Base-by-base conservation (phyloP, 495 filamentous ascomycete species). In the Podospora pseudopauciseta region DNA sequence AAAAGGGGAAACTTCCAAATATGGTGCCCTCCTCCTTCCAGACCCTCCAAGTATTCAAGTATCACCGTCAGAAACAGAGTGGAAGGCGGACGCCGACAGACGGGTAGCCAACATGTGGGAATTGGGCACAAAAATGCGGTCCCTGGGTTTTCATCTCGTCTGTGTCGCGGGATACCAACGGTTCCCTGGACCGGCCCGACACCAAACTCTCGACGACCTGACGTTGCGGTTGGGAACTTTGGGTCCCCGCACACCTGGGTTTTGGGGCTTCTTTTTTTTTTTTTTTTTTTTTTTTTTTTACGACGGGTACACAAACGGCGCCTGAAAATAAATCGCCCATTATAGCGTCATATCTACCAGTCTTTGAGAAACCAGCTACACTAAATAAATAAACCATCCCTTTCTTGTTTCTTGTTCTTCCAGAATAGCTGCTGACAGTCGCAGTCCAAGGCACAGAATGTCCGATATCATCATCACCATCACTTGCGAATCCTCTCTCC, bases 1-100 rank as follows among this genome's bases (percentile, higher is more conserved):
- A 63, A 63, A 63, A 19, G 27, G 60, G 61, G 30, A 63, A 63
- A 49, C 61, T 63, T 13, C 61, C 61, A 63, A 63, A 39, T 63
- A 32, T 63, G 61, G 61, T 7, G 23, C n/a, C 23, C 23, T 26
- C 55, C 55, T 20, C 18, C 23, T 58, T 58, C 23, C 18, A 7
- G 5, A 5, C 54, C 20, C 5, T 7, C 5, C 15, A 7, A 18
- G 5, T n/a, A 23, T 57, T 23, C 18, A 57, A 18, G 5, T 18
- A 23, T n/a, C 18, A n/a, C 54, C 54, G 54, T 57, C 54, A 18
- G 54, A 18, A 23, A 23, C 23, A 1, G 23, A 23, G 23, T 23
- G 11, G 55, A 26, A 2, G 55, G 6, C 55, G 55, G 55, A 58
- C 55, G 55, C n/a, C 55, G 23, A 26, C 55, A 20, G 13, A 20